Percentiles rank a stretch among this genome's conserved stretches.
phyloP scores from a whole-genome alignment of 106 monocot genomes.

The Acorus calamus region DNA sequence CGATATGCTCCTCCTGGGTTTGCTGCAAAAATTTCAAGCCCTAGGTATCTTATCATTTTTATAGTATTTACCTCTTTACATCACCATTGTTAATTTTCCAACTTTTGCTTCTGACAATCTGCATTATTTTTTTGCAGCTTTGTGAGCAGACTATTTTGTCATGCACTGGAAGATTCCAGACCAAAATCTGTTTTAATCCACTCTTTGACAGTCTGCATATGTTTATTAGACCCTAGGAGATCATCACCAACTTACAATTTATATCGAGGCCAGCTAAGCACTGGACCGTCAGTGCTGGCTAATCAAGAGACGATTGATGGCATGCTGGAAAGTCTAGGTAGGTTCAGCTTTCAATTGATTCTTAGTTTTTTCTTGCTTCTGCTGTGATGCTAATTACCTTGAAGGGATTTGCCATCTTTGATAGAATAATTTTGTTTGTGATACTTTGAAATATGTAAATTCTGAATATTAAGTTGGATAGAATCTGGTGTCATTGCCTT shows the following conservation, averaged over 20 bases:
- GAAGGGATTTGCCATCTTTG: no score
- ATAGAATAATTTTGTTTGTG: no score
- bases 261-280: slow-evolving; percentile 59
- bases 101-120: neutral
- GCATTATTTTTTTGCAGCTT: slow-evolving; percentile 36
- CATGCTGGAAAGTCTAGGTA: slow-evolving; percentile 70
- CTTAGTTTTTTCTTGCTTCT: no score
- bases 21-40: slow-evolving; percentile 72
- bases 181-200: slow-evolving; percentile 82
- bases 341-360: neutral
- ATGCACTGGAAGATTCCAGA: slow-evolving; percentile 68
- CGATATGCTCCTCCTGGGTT: slow-evolving; percentile 72
- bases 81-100: neutral
- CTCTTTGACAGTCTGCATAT: slow-evolving; percentile 82
- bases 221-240: slow-evolving; percentile 76
- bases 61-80: neutral
- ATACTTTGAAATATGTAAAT: no score
- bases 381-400: no score
- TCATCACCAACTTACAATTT: slow-evolving; percentile 49
- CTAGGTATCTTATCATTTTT: slow-evolving; percentile 29
- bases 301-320: slow-evolving; percentile 63
- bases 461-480: no score
- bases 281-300: slow-evolving; percentile 58
- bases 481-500: no score
- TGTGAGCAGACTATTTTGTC: slow-evolving; percentile 67